Evolutionary conservation across 23 red algal species (phyloP), one percentile per base, ranked within the genome.

Genomic region (Gracilaria vermiculophylla): DNA sequence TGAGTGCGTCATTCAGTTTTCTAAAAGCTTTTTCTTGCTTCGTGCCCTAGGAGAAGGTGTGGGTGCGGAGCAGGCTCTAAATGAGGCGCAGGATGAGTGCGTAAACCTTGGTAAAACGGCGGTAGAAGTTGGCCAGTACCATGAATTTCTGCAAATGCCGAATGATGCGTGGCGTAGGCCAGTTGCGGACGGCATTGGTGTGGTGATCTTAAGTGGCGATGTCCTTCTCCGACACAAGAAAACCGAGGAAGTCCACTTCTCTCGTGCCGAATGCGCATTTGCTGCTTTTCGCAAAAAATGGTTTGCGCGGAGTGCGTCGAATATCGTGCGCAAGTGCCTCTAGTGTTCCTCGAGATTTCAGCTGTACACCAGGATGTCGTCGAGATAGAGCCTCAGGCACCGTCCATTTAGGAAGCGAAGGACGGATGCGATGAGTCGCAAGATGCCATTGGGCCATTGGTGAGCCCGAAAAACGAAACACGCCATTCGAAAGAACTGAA

Each of bases 401-500:
- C n/a, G n/a, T n/a, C n/a, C n/a, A n/a, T n/a, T n/a, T n/a, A n/a
- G 16, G 23, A 4, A 14, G 3, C 23, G 17, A 4, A 54, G 23
- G 8, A 54, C 52, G 15, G 7, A 54, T 4, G 52, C 5, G 15
- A 54, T 54, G 8, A 84, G 29, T 65, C 80, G 8, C 42, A 39
- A 64, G 62, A 84, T 9, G 55, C 55, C 11, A 43, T 57, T 42
- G 80, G 56, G 28, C 56, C 11, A 23, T 84, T 84, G 35, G 80
- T 51, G 10, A 84, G 55, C 10, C 80, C 0, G 37, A 84, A 84
- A 28, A 21, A 64, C 24, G 69, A 27, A 27, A 67, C 53, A 9
- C 25, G 5, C 53, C 25, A 83, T 83, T 83, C 62, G n/a, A 83
- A 83, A 40, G 35, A 47, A 2, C 80, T 31, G 48, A 64, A 69